Evolutionary conservation across 176 grass and related monocot species (phyloP).

Genomic region (Rhipidocladum racemiflorum): DNA sequence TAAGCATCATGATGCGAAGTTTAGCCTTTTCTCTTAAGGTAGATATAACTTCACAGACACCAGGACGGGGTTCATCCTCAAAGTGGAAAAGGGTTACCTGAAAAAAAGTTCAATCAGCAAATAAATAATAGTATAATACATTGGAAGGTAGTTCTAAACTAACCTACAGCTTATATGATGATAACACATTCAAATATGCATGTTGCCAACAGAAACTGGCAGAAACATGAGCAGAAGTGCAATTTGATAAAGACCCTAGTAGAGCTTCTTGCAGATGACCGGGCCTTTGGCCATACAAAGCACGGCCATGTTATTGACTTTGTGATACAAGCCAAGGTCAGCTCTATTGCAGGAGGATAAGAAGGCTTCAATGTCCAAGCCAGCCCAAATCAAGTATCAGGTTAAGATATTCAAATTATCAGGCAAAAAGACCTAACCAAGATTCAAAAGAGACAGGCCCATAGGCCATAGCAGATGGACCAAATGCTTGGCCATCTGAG

Average conservation of each 20-base stretch:
- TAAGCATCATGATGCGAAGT: conserved; percentile 95
- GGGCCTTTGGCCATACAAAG: not conserved
- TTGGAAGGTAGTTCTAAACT: not conserved
- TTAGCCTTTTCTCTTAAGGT: conserved; percentile 76
- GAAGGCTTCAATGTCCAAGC: not conserved
- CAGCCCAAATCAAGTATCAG: not conserved
- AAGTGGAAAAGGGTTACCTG: conserved; percentile 96
- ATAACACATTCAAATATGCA: conserved; percentile 10
- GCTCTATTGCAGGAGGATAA: not conserved
- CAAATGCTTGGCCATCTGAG: not conserved
- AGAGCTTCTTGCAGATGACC: not conserved
- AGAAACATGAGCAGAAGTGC: not conserved
- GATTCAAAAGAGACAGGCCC: not conserved
- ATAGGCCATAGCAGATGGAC: not conserved
- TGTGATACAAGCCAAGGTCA: not conserved
- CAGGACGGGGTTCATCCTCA: conserved; percentile 81
- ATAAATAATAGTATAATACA: conserved; percentile 12
- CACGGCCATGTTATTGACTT: not conserved
- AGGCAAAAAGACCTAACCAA: not conserved
- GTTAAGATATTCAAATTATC: not conserved
- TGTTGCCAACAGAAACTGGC: not conserved
- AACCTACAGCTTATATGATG: not conserved
- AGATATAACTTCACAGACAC: conserved; percentile 85
- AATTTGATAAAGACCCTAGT: not conserved
- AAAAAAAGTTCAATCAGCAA: not conserved